These are phyloP conservation scores for Obba rivulosa DNA, from an alignment of 768 basidiomycete genomes.

Conservation along the genomic window DNA sequence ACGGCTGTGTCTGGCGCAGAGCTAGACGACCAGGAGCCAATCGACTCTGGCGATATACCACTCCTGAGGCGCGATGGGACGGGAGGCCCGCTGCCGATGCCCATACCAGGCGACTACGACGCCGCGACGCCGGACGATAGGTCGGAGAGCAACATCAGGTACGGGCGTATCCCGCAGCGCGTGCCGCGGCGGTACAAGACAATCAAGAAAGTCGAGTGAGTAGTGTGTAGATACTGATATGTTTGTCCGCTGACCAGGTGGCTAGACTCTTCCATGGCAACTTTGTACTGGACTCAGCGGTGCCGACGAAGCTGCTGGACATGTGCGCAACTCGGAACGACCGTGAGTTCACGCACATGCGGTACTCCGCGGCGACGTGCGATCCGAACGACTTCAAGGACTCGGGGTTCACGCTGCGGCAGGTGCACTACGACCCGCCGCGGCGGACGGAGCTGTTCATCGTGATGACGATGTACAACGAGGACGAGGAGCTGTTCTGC, in stretches of 20 bases:
- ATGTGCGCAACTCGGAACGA: conserved; percentile 74
- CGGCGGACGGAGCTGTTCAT: conserved; percentile 92
- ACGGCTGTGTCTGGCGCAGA: conserved; percentile 27
- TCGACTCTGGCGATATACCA: conserved; percentile 63
- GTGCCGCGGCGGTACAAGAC: conserved; percentile 91
- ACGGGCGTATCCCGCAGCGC: conserved; percentile 87
- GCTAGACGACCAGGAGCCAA: conserved; percentile 35
- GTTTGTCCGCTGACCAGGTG: background rate
- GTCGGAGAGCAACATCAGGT: conserved; percentile 63
- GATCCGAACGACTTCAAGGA: conserved; percentile 91
- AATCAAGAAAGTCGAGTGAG: conserved; percentile 84
- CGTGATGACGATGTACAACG: conserved; percentile 98
- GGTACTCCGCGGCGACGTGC: conserved; percentile 93
- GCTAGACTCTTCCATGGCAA: conserved; percentile 84
- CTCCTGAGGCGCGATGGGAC: conserved; percentile 37
- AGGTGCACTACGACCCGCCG: conserved; percentile 87
- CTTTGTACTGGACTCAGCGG: conserved; percentile 84
- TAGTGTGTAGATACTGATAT: conserved; percentile 12
- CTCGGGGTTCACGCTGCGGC: conserved; percentile 80
- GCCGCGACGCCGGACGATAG: conserved; percentile 25
- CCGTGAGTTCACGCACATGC: conserved; percentile 93
- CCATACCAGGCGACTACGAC: conserved; percentile 41
- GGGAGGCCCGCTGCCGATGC: conserved; percentile 26
- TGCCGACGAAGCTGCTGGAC: conserved; percentile 86
- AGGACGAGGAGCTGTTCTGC: conserved; percentile 85